phyloP scores from a whole-genome alignment of 352 stramenopile species.

The Phytophthora lateralis region DNA sequence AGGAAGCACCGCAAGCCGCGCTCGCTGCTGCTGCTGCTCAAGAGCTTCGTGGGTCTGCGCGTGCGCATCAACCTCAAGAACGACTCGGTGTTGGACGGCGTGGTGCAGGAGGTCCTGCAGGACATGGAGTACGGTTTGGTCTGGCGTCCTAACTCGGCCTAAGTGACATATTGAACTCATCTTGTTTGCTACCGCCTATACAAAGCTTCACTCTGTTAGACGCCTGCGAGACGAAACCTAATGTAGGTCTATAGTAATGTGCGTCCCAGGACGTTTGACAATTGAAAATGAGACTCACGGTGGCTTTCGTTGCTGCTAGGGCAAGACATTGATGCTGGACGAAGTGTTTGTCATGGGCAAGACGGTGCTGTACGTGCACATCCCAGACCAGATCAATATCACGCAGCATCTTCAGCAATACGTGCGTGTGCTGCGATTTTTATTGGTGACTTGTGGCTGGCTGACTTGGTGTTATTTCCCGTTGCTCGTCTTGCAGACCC shows the following conservation, averaged over 20 bases:
- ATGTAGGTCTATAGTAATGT: conserved; percentile 34
- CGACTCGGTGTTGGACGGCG: conserved; percentile 74
- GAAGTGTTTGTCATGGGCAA: conserved; percentile 91
- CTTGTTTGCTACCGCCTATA: background rate
- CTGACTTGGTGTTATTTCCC: background rate
- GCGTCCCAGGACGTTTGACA: background rate
- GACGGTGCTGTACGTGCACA: conserved; percentile 87
- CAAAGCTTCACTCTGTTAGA: conserved; percentile 69
- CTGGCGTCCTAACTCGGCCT: background rate
- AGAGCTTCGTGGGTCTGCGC: conserved; percentile 83
- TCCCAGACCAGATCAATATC: conserved; percentile 87
- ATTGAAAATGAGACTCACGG: background rate
- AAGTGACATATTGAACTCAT: background rate
- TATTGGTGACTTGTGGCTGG: background rate
- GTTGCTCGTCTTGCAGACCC: conserved; percentile 46
- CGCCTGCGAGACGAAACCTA: conserved; percentile 75
- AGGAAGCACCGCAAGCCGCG: conserved; percentile 47
- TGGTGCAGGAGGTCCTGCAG: conserved; percentile 83
- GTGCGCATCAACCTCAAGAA: conserved; percentile 88
- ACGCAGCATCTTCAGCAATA: conserved; percentile 81
- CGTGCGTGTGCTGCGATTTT: conserved; percentile 31
- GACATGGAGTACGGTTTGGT: conserved; percentile 65
- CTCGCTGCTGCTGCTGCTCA: conserved; percentile 79
- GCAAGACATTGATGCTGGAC: conserved; percentile 62
- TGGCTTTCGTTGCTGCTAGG: conserved; percentile 36